These are phyloP conservation scores for Pseudonectria buxi DNA, from an alignment of 2,329 filamentous ascomycete genomes.

Conservation along the genomic window DNA sequence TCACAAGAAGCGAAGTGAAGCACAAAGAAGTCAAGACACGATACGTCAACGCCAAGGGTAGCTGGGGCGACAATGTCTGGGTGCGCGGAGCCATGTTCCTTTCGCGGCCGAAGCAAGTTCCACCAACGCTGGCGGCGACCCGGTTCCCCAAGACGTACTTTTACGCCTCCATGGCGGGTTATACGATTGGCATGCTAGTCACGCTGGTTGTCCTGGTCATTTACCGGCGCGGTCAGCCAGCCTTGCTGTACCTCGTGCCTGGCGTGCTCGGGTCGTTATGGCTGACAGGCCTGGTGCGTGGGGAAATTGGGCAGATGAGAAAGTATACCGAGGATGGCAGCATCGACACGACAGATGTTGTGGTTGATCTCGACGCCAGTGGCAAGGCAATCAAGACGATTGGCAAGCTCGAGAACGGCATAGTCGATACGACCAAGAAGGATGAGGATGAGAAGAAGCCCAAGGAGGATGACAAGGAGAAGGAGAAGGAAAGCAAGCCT, in stretches of 20 bases:
- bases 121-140: slow-evolving; percentile 31
- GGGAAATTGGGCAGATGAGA: slow-evolving; percentile 73
- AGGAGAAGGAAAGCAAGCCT: slow-evolving; percentile 8
- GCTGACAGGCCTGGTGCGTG: slow-evolving; percentile 62
- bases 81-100: slow-evolving; percentile 33
- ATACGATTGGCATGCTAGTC: slow-evolving; percentile 66
- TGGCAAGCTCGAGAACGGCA: slow-evolving; percentile 30
- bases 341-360: slow-evolving; percentile 46
- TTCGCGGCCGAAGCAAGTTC: slow-evolving; percentile 16
- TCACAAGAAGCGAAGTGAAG: slow-evolving; percentile 32
- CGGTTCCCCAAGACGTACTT: slow-evolving; percentile 83
- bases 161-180: slow-evolving; percentile 67
- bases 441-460: slow-evolving; percentile 22
- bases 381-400: slow-evolving; percentile 39
- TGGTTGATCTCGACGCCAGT: slow-evolving; percentile 47
- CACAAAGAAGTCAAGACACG: slow-evolving; percentile 43
- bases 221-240: slow-evolving; percentile 78
- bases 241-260: slow-evolving; percentile 86
- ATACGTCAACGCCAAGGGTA: slow-evolving; percentile 56
- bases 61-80: slow-evolving; percentile 85
- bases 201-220: slow-evolving; percentile 73
- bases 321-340: slow-evolving; percentile 68
- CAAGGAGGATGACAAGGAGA: slow-evolving; percentile 10
- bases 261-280: slow-evolving; percentile 71
- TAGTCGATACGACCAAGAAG: slow-evolving; percentile 30